These are phyloP conservation scores for Tuber brumale DNA, from an alignment of 495 filamentous ascomycete species.

Conservation along the genomic window DNA sequence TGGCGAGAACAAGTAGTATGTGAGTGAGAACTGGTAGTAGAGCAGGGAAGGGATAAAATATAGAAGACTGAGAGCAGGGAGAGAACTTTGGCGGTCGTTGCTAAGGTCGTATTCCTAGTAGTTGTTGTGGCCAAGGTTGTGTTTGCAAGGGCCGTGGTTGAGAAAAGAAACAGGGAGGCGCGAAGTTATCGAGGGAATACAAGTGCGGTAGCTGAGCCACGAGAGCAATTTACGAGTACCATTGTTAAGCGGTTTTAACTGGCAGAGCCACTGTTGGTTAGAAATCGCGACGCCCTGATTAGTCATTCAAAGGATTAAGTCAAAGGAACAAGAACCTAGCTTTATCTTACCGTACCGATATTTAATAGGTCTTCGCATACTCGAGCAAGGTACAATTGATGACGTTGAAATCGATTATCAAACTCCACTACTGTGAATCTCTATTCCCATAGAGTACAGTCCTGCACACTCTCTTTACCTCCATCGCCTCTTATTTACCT, in stretches of 20 bases:
- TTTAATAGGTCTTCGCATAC: background rate
- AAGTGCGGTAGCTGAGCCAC: background rate
- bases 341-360: background rate
- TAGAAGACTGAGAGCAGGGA: background rate
- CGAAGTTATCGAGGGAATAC: conserved; percentile 1
- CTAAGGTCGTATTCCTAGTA: background rate
- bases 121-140: background rate
- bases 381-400: background rate
- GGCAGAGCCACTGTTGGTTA: background rate
- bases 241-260: background rate
- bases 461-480: background rate
- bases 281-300: background rate
- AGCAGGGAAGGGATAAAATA: background rate
- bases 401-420: background rate
- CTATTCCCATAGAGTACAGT: no score
- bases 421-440: no score
- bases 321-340: background rate
- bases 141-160: background rate
- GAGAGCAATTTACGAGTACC: background rate
- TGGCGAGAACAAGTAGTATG: conserved; percentile 38
- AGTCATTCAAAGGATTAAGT: background rate
- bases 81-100: background rate
- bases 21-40: background rate
- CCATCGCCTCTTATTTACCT: background rate
- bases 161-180: background rate